Conservation (phyloP, 2,329 filamentous ascomycete species). For the Fusarium agapanthi region DNA sequence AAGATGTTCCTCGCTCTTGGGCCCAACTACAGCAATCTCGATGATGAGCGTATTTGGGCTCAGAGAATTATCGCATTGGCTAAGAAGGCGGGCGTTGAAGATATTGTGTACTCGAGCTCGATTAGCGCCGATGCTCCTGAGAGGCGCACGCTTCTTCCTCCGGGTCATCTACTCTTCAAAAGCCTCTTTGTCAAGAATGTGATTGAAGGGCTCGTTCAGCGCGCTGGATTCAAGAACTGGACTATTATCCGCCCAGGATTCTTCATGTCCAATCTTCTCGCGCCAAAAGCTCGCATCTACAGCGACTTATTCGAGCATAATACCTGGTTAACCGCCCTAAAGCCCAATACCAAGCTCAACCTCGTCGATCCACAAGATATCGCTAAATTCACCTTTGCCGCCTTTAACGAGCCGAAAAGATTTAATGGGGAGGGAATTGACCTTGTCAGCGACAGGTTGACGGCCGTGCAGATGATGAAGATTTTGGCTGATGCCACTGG, state of each 20-base stretch:
- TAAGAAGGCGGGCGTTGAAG: neutral
- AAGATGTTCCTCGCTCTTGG: neutral
- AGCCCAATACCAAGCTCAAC: neutral
- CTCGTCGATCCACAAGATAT: neutral
- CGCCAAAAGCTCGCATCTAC: neutral
- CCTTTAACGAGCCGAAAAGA: accelerated
- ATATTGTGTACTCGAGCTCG: neutral
- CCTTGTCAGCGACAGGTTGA: neutral
- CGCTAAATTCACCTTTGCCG: neutral
- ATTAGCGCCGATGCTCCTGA: neutral
- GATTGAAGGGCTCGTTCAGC: neutral
- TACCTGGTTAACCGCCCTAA: neutral
- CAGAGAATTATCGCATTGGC: neutral
- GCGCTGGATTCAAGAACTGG: neutral
- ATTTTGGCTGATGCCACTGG: neutral
- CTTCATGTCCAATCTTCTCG: slow-evolving; percentile 3
- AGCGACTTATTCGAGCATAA: neutral
- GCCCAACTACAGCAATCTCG: neutral
- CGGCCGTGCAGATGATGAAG: neutral
- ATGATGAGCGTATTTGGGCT: neutral
- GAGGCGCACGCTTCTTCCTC: neutral
- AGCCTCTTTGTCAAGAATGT: neutral
- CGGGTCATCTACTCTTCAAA: neutral
- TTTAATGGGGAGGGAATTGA: neutral
- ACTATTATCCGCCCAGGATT: neutral